Conservation (phyloP, 1,139 yeast genomes). For the Kurtzmaniella natalensis region DNA sequence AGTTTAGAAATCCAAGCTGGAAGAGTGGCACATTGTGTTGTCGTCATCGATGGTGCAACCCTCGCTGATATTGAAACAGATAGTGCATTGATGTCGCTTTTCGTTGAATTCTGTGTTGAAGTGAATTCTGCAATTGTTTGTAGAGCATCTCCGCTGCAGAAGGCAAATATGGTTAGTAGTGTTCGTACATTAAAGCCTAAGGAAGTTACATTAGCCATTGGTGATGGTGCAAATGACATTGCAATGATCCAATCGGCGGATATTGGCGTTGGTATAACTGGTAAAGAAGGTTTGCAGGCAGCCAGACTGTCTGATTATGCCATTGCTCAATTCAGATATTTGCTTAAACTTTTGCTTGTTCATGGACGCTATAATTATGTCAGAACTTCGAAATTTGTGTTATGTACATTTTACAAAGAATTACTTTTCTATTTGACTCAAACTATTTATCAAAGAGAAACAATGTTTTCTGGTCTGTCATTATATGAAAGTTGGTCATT, state of each 20-base stretch:
- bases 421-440: constrained; percentile 85
- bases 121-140: constrained; percentile 93
- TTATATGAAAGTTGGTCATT: constrained; percentile 94
- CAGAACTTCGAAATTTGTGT: constrained; percentile 84
- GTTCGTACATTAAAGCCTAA: constrained; percentile 62
- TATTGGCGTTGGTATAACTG: constrained; percentile 95
- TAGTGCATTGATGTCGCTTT: constrained; percentile 63
- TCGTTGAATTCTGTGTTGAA: constrained; percentile 77
- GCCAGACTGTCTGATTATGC: constrained; percentile 94
- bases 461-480: constrained; percentile 90
- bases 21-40: constrained; percentile 85
- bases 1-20: constrained; percentile 60
- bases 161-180: constrained; percentile 80
- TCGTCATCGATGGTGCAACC: constrained; percentile 90
- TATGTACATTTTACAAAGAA: constrained; percentile 95
- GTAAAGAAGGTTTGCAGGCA: constrained; percentile 95
- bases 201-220: constrained; percentile 88
- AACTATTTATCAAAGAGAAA: constrained; percentile 78
- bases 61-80: constrained; percentile 69
- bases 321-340: constrained; percentile 86
- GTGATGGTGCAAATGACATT: constrained; percentile 99
- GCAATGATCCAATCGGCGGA: constrained; percentile 99
- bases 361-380: constrained; percentile 96
- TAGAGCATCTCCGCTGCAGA: constrained; percentile 95
- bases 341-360: constrained; percentile 77